Conservation (phyloP, 2,329 filamentous ascomycete genomes). For the Xylariales sp. region DNA sequence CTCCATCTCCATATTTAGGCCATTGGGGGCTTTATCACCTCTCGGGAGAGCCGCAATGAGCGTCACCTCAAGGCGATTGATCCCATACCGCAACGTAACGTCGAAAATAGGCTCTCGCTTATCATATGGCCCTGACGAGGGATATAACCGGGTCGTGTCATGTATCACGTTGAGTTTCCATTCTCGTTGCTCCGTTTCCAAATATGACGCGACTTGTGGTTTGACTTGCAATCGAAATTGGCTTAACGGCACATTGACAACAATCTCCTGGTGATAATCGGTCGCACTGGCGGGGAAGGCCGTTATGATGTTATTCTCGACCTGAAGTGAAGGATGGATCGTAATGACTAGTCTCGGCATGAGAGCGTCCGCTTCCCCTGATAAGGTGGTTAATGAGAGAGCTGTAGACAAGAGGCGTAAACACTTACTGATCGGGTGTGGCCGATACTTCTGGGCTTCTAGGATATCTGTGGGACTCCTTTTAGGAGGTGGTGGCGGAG, state of each 20-base stretch:
- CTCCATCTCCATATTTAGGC: conserved; percentile 79
- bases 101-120: conserved; percentile 80
- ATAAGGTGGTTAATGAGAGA: conserved; percentile 33
- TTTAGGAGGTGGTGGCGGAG: conserved; percentile 44
- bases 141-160: conserved; percentile 72
- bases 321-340: conserved; percentile 71
- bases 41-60: conserved; percentile 76
- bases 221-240: conserved; percentile 79
- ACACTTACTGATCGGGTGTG: conserved; percentile 47
- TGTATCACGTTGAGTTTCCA: conserved; percentile 81
- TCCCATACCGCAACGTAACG: conserved; percentile 73
- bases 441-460: conserved; percentile 50
- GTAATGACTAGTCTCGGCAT: conserved; percentile 47
- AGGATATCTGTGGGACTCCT: conserved; percentile 49
- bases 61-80: conserved; percentile 83
- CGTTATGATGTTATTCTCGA: conserved; percentile 70
- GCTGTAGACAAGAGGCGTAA: background rate
- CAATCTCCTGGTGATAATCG: conserved; percentile 77
- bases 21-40: conserved; percentile 66
- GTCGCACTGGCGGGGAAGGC: conserved; percentile 73
- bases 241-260: conserved; percentile 74
- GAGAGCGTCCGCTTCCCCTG: conserved; percentile 48
- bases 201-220: conserved; percentile 70
- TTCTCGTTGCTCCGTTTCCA: conserved; percentile 71
- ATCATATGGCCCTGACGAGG: conserved; percentile 60